phyloP scores from a whole-genome alignment of 1,284 basidiomycete genomes.

The Kalmanozyma brasiliensis region DNA sequence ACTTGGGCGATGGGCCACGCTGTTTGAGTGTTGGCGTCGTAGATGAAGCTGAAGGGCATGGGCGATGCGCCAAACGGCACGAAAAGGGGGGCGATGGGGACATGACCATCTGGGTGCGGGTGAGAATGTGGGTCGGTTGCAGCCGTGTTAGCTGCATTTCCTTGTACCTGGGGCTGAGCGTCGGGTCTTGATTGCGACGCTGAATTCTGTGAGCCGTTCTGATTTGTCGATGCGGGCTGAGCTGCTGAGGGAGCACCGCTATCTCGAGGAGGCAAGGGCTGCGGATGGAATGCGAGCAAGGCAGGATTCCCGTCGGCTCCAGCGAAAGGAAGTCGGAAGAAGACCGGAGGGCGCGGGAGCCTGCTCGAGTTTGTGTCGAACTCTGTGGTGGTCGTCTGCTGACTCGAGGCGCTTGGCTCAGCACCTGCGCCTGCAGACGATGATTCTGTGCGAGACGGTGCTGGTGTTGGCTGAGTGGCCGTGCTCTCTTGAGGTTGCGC shows the following conservation, averaged over 20 bases:
- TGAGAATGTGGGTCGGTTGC: conserved; percentile 6
- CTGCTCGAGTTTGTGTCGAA: not conserved
- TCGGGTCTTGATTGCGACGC: not conserved
- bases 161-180: not conserved
- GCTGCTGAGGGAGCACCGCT: not conserved
- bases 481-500: not conserved
- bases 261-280: conserved; percentile 29
- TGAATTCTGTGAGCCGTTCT: not conserved
- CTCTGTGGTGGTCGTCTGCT: not conserved
- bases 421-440: not conserved
- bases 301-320: conserved; percentile 44
- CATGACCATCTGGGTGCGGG: conserved; percentile 38
- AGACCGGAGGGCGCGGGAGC: conserved; percentile 26
- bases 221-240: conserved; percentile 1
- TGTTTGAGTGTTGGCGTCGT: conserved; percentile 45
- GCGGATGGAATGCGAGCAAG: conserved; percentile 51
- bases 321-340: conserved; percentile 51
- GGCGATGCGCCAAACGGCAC: conserved; percentile 58
- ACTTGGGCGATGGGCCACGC: conserved; percentile 60
- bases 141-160: not conserved
- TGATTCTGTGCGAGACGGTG: not conserved
- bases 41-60: conserved; percentile 60
- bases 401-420: not conserved
- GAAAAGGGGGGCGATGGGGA: conserved; percentile 54
- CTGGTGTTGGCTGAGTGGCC: not conserved